Percentiles rank a stretch among this genome's conserved stretches.
Evolutionary conservation across 257 asterid species (phyloP).

Genomic region (Penstemon barbatus): DNA sequence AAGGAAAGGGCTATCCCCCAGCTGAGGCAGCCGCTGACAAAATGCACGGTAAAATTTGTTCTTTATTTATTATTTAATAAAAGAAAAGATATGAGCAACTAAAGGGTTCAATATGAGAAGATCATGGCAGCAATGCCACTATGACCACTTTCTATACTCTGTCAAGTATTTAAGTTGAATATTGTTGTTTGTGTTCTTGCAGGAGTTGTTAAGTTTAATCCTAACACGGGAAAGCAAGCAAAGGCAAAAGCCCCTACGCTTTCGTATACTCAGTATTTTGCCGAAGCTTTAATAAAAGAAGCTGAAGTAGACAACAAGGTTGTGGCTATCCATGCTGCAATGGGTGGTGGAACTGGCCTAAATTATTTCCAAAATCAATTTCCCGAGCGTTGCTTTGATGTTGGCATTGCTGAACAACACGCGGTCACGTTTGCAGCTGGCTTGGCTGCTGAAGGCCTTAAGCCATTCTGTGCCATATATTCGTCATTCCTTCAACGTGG

Average conservation of each 20-base stretch:
- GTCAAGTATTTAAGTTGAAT: neutral
- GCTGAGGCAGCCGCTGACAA: slow-evolving; percentile 75
- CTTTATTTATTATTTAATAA: too few relatives aligned
- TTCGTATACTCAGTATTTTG: slow-evolving; percentile 72
- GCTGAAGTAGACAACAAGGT: slow-evolving; percentile 60
- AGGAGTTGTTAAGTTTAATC: slow-evolving; percentile 85
- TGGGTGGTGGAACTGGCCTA: slow-evolving; percentile 91
- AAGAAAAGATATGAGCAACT: too few relatives aligned
- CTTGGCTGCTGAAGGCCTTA: slow-evolving; percentile 75
- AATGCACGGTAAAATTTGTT: slow-evolving; percentile 48
- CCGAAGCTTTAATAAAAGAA: slow-evolving; percentile 74
- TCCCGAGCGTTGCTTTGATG: slow-evolving; percentile 74
- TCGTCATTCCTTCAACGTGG: slow-evolving; percentile 81
- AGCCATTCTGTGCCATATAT: slow-evolving; percentile 81
- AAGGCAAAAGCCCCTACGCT: slow-evolving; percentile 56
- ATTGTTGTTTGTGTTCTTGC: slow-evolving; percentile 17
- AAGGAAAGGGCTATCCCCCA: slow-evolving; percentile 80
- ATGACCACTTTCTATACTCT: too few relatives aligned
- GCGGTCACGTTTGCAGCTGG: slow-evolving; percentile 90
- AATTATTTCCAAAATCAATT: slow-evolving; percentile 63
- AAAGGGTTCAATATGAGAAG: too few relatives aligned
- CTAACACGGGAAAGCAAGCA: slow-evolving; percentile 64
- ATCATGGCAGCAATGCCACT: too few relatives aligned
- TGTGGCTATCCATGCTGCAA: slow-evolving; percentile 81
- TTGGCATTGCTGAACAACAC: slow-evolving; percentile 88